These are phyloP conservation scores for Pyrenophora teres DNA, from an alignment of 2,329 filamentous ascomycete species.

Conservation along the genomic window DNA sequence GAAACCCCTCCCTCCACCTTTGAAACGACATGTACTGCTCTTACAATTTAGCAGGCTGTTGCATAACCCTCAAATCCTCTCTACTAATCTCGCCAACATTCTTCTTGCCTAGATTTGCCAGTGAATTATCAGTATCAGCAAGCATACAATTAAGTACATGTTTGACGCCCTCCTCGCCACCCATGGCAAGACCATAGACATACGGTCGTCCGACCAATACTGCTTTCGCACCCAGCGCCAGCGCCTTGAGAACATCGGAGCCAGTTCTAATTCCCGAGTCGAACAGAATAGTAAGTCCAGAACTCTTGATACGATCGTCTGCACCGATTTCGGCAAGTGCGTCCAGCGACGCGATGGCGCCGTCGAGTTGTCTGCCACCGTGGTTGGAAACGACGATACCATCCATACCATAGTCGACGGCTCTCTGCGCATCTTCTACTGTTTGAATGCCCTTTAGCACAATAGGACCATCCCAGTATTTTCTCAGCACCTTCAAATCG, in stretches of 20 bases:
- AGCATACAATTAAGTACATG: constrained; percentile 45
- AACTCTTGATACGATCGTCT: constrained; percentile 39
- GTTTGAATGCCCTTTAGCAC: constrained; percentile 49
- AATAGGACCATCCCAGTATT: constrained; percentile 47
- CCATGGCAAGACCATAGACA: constrained; percentile 46
- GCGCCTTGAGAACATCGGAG: constrained; percentile 44
- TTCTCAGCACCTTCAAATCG: constrained; percentile 37
- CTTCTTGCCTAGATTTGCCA: constrained; percentile 42
- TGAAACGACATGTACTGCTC: too few species aligned
- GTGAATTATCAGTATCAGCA: constrained; percentile 39
- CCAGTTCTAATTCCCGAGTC: constrained; percentile 46
- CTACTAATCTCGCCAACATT: constrained; percentile 33
- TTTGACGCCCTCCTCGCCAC: constrained; percentile 45
- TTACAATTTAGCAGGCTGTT: constrained; percentile 36
- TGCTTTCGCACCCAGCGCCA: constrained; percentile 45
- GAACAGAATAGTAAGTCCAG: constrained; percentile 41
- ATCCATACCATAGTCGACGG: constrained; percentile 43
- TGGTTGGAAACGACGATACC: constrained; percentile 49
- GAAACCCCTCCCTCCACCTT: too few species aligned
- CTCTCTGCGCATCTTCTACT: constrained; percentile 43
- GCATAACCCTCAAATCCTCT: constrained; percentile 35
- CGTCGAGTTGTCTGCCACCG: constrained; percentile 46
- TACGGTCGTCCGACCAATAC: constrained; percentile 45
- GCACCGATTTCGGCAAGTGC: constrained; percentile 44
- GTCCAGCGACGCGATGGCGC: constrained; percentile 42